Base-by-base conservation (phyloP, 306 rosid species). In the Malus orientalis region DNA sequence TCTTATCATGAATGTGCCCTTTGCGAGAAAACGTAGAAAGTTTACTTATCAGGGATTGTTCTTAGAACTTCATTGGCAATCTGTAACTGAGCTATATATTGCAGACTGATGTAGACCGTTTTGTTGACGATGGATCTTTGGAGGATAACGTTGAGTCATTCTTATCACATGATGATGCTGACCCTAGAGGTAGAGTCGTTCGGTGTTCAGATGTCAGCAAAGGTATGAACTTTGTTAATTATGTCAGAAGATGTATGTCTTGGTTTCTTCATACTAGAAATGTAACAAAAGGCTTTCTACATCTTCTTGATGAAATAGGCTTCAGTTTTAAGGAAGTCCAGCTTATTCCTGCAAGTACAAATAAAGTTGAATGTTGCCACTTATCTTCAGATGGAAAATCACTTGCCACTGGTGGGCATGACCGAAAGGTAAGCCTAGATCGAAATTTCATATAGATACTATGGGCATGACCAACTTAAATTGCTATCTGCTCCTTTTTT, bases 301-400 rank as follows among this genome's bases (percentile, higher is more conserved):
- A 60, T 66, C 74, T 60, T 78, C 12, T 78, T 79, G 49, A 82
- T 71, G 66, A 66, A 55, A 23, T 55, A 90, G 98, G 86, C 49
- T 71, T 79, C 74, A 59, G 84, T 36, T 77, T 91, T 69, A 79
- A 75, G 71, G 94, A 91, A 78, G 82, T 79, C 55, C 79, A 58
- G 73, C 83, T 11, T 70, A 82, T 84, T 80, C 49, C 76, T 69
- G 93, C 90, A 42, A 86, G 97, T 82, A 65, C 86, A 11, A 82
- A 62, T 77, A 85, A 90, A 86, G 79, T 91, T 68, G 93, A 88
- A 80, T 88, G 97, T 54, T 93, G 97, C 78, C 84, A 92, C 82
- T 93, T 93, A 82, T 93, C 98, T 61, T 85, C 89, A 47, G 96
- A 93, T 76, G 98, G 98, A 73, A 93, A 89, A 83, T 84, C 90